Evolutionary conservation across 768 basidiomycete species (phyloP), one percentile per base, ranked within the genome.

Genomic region (Lactarius sp.): DNA sequence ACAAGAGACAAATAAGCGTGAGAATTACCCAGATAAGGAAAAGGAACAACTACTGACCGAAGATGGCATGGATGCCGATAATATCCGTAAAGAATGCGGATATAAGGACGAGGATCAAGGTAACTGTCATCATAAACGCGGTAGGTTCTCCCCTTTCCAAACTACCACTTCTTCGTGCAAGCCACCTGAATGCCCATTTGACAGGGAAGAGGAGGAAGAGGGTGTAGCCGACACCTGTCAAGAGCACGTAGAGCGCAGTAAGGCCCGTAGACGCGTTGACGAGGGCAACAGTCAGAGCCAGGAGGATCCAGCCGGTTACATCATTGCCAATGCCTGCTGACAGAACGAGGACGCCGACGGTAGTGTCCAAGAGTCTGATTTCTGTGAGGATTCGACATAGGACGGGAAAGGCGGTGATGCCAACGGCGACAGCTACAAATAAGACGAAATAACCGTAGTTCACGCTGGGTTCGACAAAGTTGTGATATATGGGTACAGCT

Each of bases 41-140:
- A 20, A 49, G 37, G 14, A 22, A 47, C 14, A 22, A 27, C 9
- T 18, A 70, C 74, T 55, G 62, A 82, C 82, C 83, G 69, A 85
- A 87, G 68, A 89, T 87, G 51, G 85, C 74, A 73, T 86, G 84
- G 39, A 89, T 82, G 37, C 89, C 92, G 64, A 94, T 93, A 68
- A 92, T 83, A 73, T 92, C 91, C 7, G 92, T 94, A 76, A 88
- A 88, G 75, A 92, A 94, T 0, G 89, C 89, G 3, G 85, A 87
- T 14, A 78, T 73, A 68, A 94, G 83, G 0, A 92, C 84, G 41
- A 93, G 71, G 36, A 92, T 67, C n/a, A 97, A 71, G 0, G 85
- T 90, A 10, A 92, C 64, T 0, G 87, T 86, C 88, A 94, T 92
- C 81, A 92, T 86, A 53, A 82, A 72, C 4, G 86, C 75, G 0